Conservation (phyloP, 116 monocot genomes). For the Cymodocea nodosa region DNA sequence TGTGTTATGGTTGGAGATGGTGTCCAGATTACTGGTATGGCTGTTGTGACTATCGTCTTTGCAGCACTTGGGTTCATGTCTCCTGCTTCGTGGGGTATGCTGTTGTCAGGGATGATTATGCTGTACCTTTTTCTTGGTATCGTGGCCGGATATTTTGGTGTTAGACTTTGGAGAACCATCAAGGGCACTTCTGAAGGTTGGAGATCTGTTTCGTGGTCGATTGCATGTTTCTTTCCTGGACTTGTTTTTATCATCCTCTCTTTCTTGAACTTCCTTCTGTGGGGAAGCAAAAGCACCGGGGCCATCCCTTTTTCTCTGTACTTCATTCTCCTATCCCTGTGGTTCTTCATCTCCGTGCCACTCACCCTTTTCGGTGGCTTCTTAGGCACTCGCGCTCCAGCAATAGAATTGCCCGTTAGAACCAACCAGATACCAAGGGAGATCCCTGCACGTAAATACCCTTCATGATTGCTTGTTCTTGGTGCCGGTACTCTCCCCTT, state of each 20-base stretch:
- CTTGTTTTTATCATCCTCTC: conserved; percentile 63
- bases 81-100: conserved; percentile 83
- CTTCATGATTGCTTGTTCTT: conserved; percentile 81
- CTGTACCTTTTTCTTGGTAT: conserved; percentile 85
- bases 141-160: conserved; percentile 64
- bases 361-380: conserved; percentile 80
- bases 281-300: conserved; percentile 82
- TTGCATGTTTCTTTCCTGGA: conserved; percentile 86
- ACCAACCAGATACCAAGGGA: conserved; percentile 94
- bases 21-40: conserved; percentile 82
- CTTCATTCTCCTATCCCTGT: conserved; percentile 55
- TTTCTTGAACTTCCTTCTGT: conserved; percentile 63
- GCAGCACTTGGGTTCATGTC: conserved; percentile 89
- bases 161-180: conserved; percentile 71
- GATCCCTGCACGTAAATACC: conserved; percentile 68
- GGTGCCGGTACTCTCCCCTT: conserved; percentile 87
- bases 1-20: conserved; percentile 91
- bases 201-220: conserved; percentile 66
- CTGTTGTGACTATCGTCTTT: conserved; percentile 69
- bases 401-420: conserved; percentile 57
- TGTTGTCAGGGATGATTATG: conserved; percentile 91
- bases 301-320: conserved; percentile 76
- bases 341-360: conserved; percentile 94
- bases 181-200: conserved; percentile 74
- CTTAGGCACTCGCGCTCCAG: conserved; percentile 46